phyloP scores from a whole-genome alignment of 2,329 filamentous ascomycete genomes.

The Aureobasidium pullulans region DNA sequence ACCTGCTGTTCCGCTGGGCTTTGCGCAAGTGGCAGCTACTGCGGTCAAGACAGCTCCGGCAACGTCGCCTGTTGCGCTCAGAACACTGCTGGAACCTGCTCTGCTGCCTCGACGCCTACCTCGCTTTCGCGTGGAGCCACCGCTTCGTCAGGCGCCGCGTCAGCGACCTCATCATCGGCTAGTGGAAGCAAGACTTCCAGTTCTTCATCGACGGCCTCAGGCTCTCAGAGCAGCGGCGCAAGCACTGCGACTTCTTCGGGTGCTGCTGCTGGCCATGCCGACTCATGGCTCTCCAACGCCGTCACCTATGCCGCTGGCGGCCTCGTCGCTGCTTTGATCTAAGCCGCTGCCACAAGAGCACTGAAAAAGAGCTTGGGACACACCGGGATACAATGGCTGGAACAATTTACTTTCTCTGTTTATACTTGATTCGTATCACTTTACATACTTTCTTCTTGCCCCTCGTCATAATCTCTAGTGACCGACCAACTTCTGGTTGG shows the following conservation, averaged over 20 bases:
- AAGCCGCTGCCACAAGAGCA: neutral
- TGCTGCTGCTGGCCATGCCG: slow-evolving; percentile 4
- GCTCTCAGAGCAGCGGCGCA: neutral
- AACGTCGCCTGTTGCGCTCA: slow-evolving; percentile 13
- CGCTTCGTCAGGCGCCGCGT: neutral
- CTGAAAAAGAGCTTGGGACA: neutral
- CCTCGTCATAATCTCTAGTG: neutral
- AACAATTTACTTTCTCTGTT: neutral
- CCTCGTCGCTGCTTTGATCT: slow-evolving; percentile 6
- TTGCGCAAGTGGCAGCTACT: slow-evolving; percentile 11
- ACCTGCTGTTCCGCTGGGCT: slow-evolving; percentile 9
- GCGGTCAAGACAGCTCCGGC: slow-evolving; percentile 7
- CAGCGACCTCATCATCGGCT: neutral
- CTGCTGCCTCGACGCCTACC: slow-evolving; percentile 9
- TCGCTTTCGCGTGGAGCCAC: slow-evolving; percentile 9
- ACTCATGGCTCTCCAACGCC: slow-evolving; percentile 10
- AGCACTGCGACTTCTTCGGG: slow-evolving; percentile 11
- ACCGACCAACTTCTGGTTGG: slow-evolving; percentile 11
- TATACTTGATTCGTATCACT: neutral
- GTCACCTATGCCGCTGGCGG: slow-evolving; percentile 10
- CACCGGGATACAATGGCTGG: neutral
- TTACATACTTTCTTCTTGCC: neutral
- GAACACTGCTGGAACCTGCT: slow-evolving; percentile 13
- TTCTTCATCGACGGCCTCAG: neutral
- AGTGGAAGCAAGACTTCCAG: neutral